Percentiles rank a stretch among this genome's conserved stretches.
phyloP scores from a whole-genome alignment of 1,284 basidiomycete species.

The Chondrostereum purpureum region DNA sequence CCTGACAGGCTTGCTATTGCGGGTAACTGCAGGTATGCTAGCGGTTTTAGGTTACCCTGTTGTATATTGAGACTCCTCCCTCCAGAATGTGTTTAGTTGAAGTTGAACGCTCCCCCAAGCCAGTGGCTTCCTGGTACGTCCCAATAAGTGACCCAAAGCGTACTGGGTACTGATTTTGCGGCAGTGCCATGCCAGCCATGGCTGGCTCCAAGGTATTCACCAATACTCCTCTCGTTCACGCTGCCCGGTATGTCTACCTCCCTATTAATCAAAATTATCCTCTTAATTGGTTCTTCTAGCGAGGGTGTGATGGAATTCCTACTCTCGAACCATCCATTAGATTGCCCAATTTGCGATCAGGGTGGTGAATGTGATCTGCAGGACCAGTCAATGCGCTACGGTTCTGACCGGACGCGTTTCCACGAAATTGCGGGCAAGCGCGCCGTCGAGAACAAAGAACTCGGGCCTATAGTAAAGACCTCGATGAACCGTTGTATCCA shows the following conservation, averaged over 20 bases:
- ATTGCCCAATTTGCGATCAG: constrained; percentile 98
- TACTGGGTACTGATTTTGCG: constrained; percentile 1
- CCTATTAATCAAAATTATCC: too few relatives aligned
- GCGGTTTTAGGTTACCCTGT: not conserved
- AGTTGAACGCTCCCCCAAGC: constrained; percentile 92
- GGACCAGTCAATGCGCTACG: constrained; percentile 99
- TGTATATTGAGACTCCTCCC: constrained; percentile 19
- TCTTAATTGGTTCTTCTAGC: constrained; percentile 33
- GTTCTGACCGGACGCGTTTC: constrained; percentile 94
- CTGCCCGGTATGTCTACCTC: constrained; percentile 79
- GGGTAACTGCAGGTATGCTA: constrained; percentile 84
- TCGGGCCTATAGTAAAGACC: constrained; percentile 97
- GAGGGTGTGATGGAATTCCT: constrained; percentile 99
- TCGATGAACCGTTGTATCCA: constrained; percentile 99
- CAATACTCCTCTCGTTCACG: constrained; percentile 91
- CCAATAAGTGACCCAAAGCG: not conserved
- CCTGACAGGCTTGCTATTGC: constrained; percentile 80
- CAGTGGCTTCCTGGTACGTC: constrained; percentile 76
- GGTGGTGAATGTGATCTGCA: constrained; percentile 98
- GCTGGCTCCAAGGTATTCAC: constrained; percentile 95
- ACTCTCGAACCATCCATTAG: constrained; percentile 94
- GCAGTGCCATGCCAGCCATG: constrained; percentile 96
- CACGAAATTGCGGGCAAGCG: constrained; percentile 98
- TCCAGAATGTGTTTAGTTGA: constrained; percentile 97
- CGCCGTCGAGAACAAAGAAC: constrained; percentile 97